Conservation (phyloP, 441 rosid species). For the Brassica hybrid region DNA sequence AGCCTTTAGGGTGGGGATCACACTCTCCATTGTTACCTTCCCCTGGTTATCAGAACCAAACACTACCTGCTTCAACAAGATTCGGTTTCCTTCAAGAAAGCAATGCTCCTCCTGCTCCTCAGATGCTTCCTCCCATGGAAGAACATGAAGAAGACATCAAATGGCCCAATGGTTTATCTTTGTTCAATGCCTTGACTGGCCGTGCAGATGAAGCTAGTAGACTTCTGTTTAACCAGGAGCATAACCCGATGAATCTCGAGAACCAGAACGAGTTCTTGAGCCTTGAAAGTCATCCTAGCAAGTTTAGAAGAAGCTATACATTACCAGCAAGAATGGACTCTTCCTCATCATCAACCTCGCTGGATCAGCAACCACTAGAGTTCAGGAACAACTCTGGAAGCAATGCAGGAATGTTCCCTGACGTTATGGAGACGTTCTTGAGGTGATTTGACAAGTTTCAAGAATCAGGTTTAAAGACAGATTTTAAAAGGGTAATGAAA, state of each 20-base stretch:
- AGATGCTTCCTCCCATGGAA: conserved; percentile 77
- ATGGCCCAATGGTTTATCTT: conserved; percentile 85
- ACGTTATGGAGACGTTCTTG: conserved; percentile 82
- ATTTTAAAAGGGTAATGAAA: background rate
- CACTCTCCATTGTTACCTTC: conserved; percentile 69
- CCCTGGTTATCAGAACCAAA: conserved; percentile 66
- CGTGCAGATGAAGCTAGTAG: conserved; percentile 62
- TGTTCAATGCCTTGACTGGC: conserved; percentile 82
- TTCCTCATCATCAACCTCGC: conserved; percentile 75
- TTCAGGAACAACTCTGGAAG: conserved; percentile 54
- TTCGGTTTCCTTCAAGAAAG: conserved; percentile 60
- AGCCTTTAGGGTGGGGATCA: conserved; percentile 69
- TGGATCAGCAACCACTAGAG: conserved; percentile 57
- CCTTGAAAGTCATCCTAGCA: conserved; percentile 67
- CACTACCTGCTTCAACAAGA: conserved; percentile 44
- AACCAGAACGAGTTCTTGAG: conserved; percentile 73
- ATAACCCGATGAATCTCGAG: conserved; percentile 45
- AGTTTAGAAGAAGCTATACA: conserved; percentile 83
- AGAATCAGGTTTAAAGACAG: conserved; percentile 19
- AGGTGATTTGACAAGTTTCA: conserved; percentile 49
- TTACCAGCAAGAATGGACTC: conserved; percentile 79
- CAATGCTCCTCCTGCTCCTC: conserved; percentile 62
- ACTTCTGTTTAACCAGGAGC: conserved; percentile 71
- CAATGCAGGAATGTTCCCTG: conserved; percentile 64
- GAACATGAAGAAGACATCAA: conserved; percentile 84